Base-by-base conservation (phyloP, 1,139 yeast genomes). In the Meyerozyma elateridarum region DNA sequence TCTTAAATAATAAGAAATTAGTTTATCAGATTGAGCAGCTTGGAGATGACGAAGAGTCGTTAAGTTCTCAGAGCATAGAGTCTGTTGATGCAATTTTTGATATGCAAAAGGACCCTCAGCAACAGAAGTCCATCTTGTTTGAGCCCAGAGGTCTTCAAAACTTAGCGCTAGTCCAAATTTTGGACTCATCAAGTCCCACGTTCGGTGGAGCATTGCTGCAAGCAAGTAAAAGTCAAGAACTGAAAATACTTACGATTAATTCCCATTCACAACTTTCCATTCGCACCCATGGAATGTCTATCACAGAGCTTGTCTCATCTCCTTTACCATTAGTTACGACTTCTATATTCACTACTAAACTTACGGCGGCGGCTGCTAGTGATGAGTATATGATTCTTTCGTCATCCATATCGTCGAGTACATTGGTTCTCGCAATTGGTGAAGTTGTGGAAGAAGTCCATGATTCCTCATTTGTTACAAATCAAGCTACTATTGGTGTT, bases 371-470 rank as follows among this genome's bases (percentile, higher is more conserved):
- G 2, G 79, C 82, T 26, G 50, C 45, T 3, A 68, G 56, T 45
- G 91, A 85, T 50, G 74, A 74, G 35, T 83, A 77, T 44, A 67
- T 85, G 39, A 77, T 85, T 2, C 60, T 85, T 6, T 69, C 93
- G 1, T 84, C 85, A 35, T 54, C 73, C 2, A 73, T 78, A 30
- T 45, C 56, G 18, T 52, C 56, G 9, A 75, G 80, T 7, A 85
- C 96, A 0, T 61, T 85, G 34, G 85, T 88, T 1, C 59, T 91
- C 15, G 73, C 85, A 1, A 79, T 85, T 33, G 89, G 88, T 4
- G 95, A 84, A 38, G 79, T 76, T 1, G 87, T 85, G 4, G 88
- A 82, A 41, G 91, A 85, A 47, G 85, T 82, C 4, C 63, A 70
- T 4, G 82, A 81, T 40, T 76, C 91, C 0, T 76, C 81, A 2